These are phyloP conservation scores for Sugiyamaella chiloensis DNA, from an alignment of 805 yeast species.

Conservation along the genomic window DNA sequence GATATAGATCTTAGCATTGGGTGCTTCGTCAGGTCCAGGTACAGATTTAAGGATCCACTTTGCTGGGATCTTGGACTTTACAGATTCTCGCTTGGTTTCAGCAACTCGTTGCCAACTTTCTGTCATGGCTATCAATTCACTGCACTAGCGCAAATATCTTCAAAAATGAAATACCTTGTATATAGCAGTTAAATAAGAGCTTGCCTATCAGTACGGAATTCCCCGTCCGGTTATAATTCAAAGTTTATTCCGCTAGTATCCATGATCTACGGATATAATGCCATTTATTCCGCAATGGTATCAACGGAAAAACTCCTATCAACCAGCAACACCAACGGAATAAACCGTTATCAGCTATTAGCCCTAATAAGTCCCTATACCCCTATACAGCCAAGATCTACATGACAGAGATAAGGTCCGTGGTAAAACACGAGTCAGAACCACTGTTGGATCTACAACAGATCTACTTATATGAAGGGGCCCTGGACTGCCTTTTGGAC, in stretches of 20 bases:
- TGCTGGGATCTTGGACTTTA: slow-evolving; percentile 12
- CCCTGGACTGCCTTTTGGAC: not conserved
- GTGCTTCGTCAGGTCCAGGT: slow-evolving; percentile 15
- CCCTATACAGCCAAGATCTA: not conserved
- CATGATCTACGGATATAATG: not conserved
- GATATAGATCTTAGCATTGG: slow-evolving; percentile 10
- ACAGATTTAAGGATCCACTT: slow-evolving; percentile 12
- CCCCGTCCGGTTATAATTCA: not conserved
- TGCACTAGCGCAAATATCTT: not conserved
- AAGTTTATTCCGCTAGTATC: not conserved
- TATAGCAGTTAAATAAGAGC: not conserved
- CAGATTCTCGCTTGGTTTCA: slow-evolving; percentile 9
- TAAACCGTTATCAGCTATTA: not conserved
- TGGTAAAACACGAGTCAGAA: not conserved
- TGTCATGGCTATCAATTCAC: slow-evolving; percentile 2
- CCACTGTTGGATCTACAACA: not conserved
- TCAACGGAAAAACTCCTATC: not conserved
- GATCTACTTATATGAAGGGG: not conserved
- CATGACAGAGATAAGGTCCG: not conserved
- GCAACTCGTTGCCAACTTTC: slow-evolving; percentile 14
- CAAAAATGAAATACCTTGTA: not conserved
- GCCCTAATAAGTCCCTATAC: not conserved
- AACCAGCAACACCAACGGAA: not conserved
- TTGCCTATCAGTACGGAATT: not conserved
- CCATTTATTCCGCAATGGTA: not conserved